These are phyloP conservation scores for Claviceps spartinae DNA, from an alignment of 2,329 filamentous ascomycete genomes.

Conservation along the genomic window DNA sequence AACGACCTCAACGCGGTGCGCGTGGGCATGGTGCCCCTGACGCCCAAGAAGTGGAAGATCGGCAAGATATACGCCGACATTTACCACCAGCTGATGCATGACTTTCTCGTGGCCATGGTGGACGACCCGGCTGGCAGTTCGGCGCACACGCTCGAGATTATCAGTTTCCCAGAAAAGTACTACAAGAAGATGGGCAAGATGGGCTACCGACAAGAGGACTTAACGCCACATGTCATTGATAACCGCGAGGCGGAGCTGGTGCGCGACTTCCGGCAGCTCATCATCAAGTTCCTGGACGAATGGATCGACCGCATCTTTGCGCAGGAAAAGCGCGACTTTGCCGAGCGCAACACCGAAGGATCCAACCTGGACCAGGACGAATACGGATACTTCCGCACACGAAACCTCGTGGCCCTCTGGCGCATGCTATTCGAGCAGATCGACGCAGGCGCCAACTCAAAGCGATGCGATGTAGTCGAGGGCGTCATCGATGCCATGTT, in stretches of 20 bases:
- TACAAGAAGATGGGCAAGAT: slow-evolving; percentile 92
- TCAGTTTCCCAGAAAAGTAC: slow-evolving; percentile 92
- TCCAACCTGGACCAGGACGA: slow-evolving; percentile 73
- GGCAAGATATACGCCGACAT: slow-evolving; percentile 79
- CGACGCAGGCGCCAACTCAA: slow-evolving; percentile 68
- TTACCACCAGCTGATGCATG: slow-evolving; percentile 91
- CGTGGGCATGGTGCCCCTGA: slow-evolving; percentile 77
- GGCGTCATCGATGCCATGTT: slow-evolving; percentile 97
- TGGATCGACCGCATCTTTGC: slow-evolving; percentile 92
- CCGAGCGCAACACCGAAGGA: slow-evolving; percentile 57
- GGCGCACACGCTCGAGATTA: slow-evolving; percentile 77
- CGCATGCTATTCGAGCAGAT: slow-evolving; percentile 93
- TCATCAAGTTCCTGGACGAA: slow-evolving; percentile 89
- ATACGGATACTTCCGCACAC: slow-evolving; percentile 83
- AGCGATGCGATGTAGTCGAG: slow-evolving; percentile 81
- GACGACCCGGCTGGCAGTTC: slow-evolving; percentile 77
- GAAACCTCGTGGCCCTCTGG: slow-evolving; percentile 89
- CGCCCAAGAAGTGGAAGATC: slow-evolving; percentile 96
- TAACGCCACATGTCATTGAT: slow-evolving; percentile 78
- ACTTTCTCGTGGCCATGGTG: slow-evolving; percentile 72
- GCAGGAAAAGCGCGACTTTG: slow-evolving; percentile 70
- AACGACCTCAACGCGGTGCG: slow-evolving; percentile 94
- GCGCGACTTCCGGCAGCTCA: slow-evolving; percentile 84
- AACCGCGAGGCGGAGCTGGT: slow-evolving; percentile 82
- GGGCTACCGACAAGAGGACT: slow-evolving; percentile 61